Evolutionary conservation across 225 moss, liverwort and hornwort species (phyloP).

Genomic region (Sphagnum contortum): DNA sequence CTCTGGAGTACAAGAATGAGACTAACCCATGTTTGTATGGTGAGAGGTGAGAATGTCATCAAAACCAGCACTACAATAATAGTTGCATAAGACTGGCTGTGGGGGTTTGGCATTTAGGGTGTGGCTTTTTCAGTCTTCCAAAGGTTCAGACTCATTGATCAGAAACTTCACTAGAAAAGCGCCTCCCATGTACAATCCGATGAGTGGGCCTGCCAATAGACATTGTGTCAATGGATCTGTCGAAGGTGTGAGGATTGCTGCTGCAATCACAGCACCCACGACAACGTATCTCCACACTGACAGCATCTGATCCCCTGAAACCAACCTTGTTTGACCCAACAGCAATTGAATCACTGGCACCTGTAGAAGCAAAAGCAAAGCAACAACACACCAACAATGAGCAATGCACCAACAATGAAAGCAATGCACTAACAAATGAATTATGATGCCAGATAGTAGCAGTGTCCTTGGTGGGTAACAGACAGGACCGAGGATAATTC

Average conservation of each 20-base stretch:
- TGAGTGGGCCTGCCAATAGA: constrained; percentile 82
- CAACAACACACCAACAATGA: too few relatives aligned
- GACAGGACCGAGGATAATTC: too few relatives aligned
- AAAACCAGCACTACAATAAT: too few relatives aligned
- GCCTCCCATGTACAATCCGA: constrained; percentile 79
- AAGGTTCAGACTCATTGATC: constrained; percentile 20
- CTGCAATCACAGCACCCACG: constrained; percentile 79
- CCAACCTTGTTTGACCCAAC: constrained; percentile 79
- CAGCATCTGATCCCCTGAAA: constrained; percentile 86
- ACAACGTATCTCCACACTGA: constrained; percentile 96
- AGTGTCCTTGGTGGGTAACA: too few relatives aligned
- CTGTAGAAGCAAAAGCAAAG: constrained; percentile 30
- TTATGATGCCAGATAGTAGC: too few relatives aligned
- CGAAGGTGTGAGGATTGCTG: constrained; percentile 88
- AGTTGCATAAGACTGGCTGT: too few relatives aligned
- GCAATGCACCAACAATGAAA: neutral
- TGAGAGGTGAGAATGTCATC: too few relatives aligned
- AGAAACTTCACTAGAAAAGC: constrained; percentile 70
- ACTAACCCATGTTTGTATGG: too few relatives aligned
- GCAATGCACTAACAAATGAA: neutral
- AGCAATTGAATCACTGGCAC: constrained; percentile 94
- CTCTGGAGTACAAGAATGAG: too few relatives aligned
- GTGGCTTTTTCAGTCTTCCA: constrained; percentile 26
- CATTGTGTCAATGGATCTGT: constrained; percentile 91
- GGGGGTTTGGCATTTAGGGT: too few relatives aligned